Percentiles rank a stretch among this genome's conserved stretches.
These are phyloP conservation scores for Chlorella sp. DNA, from an alignment of 139 green algal species.

Conservation along the genomic window DNA sequence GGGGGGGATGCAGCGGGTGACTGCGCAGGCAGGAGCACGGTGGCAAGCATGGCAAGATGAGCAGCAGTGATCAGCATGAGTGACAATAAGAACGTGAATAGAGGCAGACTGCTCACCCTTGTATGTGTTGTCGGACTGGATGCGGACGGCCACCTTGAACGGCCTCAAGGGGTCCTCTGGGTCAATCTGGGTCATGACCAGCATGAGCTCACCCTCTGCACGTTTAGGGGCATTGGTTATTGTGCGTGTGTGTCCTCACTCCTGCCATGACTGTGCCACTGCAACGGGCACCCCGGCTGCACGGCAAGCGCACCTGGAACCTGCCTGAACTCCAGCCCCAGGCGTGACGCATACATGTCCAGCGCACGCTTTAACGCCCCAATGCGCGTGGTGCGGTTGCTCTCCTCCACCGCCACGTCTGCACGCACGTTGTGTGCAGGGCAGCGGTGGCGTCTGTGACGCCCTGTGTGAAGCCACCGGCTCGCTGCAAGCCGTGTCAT, in stretches of 20 bases:
- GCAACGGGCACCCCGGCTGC: background rate
- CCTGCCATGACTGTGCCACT: background rate
- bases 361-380: constrained; percentile 8
- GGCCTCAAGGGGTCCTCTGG: background rate
- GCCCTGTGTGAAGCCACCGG: background rate
- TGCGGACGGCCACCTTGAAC: constrained; percentile 19
- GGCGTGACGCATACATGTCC: constrained; percentile 7
- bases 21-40: constrained; percentile 13
- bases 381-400: constrained; percentile 1
- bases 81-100: background rate
- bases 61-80: background rate
- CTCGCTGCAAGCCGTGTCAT: background rate
- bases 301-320: constrained; percentile 2
- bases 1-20: constrained; percentile 19
- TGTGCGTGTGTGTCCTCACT: background rate
- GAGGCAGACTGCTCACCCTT: constrained; percentile 1
- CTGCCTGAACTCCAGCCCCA: constrained; percentile 19
- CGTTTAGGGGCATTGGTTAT: background rate
- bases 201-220: constrained; percentile 21
- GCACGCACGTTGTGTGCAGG: background rate
- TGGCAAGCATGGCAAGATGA: background rate
- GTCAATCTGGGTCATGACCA: constrained; percentile 31
- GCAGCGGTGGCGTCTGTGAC: background rate
- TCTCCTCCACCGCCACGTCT: constrained; percentile 9
- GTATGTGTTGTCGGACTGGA: constrained; percentile 12